phyloP scores from a whole-genome alignment of 306 rosid genomes.

The Glycine latifolia region DNA sequence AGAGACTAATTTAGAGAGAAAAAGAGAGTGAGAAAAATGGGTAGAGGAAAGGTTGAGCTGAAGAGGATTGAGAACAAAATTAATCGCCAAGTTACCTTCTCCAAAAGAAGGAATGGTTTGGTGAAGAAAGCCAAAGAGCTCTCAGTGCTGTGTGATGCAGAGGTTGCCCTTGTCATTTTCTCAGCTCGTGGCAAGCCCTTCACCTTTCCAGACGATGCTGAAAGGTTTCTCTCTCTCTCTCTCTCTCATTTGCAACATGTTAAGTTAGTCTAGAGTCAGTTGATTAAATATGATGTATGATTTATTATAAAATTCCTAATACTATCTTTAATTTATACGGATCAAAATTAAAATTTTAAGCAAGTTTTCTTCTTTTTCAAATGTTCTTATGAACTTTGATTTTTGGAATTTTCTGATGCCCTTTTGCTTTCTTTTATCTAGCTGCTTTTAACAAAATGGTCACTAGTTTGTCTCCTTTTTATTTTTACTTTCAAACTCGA shows the following conservation, averaged over 20 bases:
- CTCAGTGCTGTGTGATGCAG: constrained; percentile 44
- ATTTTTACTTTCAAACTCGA: neutral
- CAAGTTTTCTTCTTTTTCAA: neutral
- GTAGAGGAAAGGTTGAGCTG: constrained; percentile 70
- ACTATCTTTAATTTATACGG: too few species aligned
- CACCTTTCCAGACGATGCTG: neutral
- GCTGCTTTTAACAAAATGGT: constrained; percentile 34
- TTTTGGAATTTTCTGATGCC: neutral
- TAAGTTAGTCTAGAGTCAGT: too few species aligned
- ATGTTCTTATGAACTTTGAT: neutral
- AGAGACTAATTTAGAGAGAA: neutral
- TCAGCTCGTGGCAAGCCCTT: constrained; percentile 68
- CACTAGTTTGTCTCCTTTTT: neutral
- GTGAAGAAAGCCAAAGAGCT: constrained; percentile 46
- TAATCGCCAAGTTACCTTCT: constrained; percentile 43
- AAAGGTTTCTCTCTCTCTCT: neutral
- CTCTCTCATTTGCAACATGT: too few species aligned
- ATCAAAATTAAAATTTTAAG: too few species aligned
- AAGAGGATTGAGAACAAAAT: constrained; percentile 68
- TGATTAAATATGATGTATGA: too few species aligned
- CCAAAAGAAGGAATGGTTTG: constrained; percentile 45
- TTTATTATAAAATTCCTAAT: too few species aligned
- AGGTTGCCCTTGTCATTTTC: constrained; percentile 56
- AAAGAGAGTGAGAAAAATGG: constrained; percentile 47
- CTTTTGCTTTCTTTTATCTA: neutral